These are phyloP conservation scores for Forsythia suspensa DNA, from an alignment of 257 asterid species.

Conservation along the genomic window DNA sequence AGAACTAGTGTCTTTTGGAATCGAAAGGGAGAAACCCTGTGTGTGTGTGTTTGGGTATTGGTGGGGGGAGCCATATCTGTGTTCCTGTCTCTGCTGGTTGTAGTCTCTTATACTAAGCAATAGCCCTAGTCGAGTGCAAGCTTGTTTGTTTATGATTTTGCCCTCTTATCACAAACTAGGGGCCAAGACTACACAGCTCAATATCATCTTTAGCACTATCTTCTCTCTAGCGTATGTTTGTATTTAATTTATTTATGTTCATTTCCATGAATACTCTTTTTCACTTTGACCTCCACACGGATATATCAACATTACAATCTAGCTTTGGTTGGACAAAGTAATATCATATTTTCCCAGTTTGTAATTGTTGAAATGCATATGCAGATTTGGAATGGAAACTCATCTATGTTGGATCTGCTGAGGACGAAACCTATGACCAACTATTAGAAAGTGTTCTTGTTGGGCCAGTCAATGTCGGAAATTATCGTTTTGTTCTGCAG, in stretches of 20 bases:
- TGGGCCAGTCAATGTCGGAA: constrained; percentile 96
- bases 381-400: constrained; percentile 99
- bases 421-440: constrained; percentile 94
- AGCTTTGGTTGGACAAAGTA: neutral
- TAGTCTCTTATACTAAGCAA: neutral
- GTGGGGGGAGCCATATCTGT: neutral
- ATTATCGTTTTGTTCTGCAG: constrained; percentile 89
- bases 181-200: neutral
- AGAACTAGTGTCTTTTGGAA: neutral
- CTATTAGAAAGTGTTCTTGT: constrained; percentile 96
- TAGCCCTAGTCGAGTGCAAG: too few relatives aligned
- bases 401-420: constrained; percentile 97
- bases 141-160: neutral
- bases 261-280: constrained; percentile 4
- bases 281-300: neutral
- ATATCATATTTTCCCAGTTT: constrained; percentile 1
- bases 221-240: neutral
- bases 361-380: constrained; percentile 16
- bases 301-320: neutral
- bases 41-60: neutral
- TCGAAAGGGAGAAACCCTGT: neutral
- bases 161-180: neutral
- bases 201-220: neutral
- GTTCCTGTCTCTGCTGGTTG: neutral
- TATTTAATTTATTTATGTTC: neutral